Base-by-base conservation (phyloP, 139 green algal species). In the Tetratostichococcus sp. region DNA sequence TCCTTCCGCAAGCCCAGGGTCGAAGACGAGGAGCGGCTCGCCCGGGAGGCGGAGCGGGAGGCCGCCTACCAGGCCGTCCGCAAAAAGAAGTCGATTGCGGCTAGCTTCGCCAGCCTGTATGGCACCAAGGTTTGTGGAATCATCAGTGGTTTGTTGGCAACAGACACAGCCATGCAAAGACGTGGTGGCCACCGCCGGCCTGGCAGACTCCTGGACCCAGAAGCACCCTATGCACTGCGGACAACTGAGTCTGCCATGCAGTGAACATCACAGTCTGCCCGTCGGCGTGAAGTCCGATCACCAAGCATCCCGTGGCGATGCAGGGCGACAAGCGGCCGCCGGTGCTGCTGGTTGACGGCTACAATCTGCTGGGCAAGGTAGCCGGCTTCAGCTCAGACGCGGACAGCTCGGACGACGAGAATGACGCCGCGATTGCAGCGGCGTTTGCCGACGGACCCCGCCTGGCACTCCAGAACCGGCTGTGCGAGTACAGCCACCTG, bases 331-430 rank as follows among this genome's bases (percentile, higher is more conserved):
- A n/a, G 26, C 11, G 25, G 28, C 74, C 68, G 17, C 77, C 80
- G 23, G 71, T 85, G 17, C 69, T 85, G 30, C 77, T 88, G 33
- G 78, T 88, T n/a, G 83, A 88, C 35, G 83, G 81, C 2, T 87
- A 88, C 77, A 88, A 88, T 30, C n/a, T 88, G 19, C 32, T 88
- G n/a, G 22, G 74, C 74, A 35, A 30, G 69, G 43, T 69, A 2
- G 11, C 50, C 2, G 50, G 50, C 11, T 21, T 39, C 30, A 68
- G 26, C n/a, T 67, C 32, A 33, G 30, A 31, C 6, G 22, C 35
- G 1, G 17, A 31, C 21, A 14, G n/a, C 8, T 50, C 39, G 33
- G 30, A 31, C 6, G 22, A 59, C 1, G 21, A 34, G 25, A 19
- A 58, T 25, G 28, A 30, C 22, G 26, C 34, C 6, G 32, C 31